phyloP scores from a whole-genome alignment of 805 yeast species.

The Yarrowia divulgata region DNA sequence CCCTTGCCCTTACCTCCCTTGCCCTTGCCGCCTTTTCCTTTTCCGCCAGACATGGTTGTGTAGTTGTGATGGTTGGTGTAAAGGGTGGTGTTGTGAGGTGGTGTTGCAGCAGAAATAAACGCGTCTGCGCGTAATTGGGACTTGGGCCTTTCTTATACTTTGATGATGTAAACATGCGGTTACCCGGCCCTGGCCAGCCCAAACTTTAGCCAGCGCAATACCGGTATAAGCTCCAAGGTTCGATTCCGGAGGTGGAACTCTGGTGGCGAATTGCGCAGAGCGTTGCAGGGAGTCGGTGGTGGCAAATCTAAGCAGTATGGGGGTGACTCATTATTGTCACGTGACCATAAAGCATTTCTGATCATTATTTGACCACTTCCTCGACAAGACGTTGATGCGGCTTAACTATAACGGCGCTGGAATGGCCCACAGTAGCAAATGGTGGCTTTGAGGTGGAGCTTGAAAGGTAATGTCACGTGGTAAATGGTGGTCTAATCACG shows the following conservation, averaged over 20 bases:
- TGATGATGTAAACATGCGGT: conserved; percentile 35
- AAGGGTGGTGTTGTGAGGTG: conserved; percentile 12
- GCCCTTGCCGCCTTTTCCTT: conserved; percentile 63
- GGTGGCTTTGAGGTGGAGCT: no score
- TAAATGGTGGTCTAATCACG: no score
- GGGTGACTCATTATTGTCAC: no score
- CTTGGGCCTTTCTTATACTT: conserved; percentile 27
- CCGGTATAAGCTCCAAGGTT: conserved; percentile 1
- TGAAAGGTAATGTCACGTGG: no score
- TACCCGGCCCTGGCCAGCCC: conserved; percentile 36
- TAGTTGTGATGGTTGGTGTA: conserved; percentile 11
- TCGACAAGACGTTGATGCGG: no score
- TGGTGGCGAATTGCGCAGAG: background rate
- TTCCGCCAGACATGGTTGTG: conserved; percentile 37
- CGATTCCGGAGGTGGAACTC: background rate
- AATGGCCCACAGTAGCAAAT: no score
- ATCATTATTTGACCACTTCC: no score
- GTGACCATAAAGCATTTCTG: no score
- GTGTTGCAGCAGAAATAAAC: conserved; percentile 37
- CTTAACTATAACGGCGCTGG: no score
- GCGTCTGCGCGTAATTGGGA: conserved; percentile 39
- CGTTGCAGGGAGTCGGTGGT: no score
- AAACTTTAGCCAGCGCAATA: conserved; percentile 1
- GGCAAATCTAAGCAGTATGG: no score
- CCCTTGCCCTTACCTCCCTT: conserved; percentile 98